Evolutionary conservation across 305 asterid species (phyloP).

Genomic region (Solanum hybrid): DNA sequence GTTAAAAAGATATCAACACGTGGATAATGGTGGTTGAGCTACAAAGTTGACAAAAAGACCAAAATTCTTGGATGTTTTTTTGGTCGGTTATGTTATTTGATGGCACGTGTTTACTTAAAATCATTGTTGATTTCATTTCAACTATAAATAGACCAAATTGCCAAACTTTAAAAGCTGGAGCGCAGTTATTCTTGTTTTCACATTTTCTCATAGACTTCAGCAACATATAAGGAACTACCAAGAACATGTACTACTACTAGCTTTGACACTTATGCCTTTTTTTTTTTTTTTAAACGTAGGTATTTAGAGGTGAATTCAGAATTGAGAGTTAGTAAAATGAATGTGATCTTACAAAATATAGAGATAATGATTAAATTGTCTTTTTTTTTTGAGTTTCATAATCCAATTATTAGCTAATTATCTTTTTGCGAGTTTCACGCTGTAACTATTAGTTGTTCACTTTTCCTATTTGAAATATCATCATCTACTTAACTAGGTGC

Average conservation of each 20-base stretch:
- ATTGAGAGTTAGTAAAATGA: background rate
- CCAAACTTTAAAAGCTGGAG: background rate
- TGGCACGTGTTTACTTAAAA: background rate
- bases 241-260: background rate
- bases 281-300: background rate
- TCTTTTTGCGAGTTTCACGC: background rate
- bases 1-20: background rate
- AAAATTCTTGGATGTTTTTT: background rate
- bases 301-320: background rate
- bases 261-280: background rate
- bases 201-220: background rate
- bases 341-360: background rate
- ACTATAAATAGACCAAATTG: background rate
- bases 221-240: background rate
- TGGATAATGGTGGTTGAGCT: conserved; percentile 23
- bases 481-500: background rate
- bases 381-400: too few species aligned
- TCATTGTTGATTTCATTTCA: background rate
- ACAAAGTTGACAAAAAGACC: conserved; percentile 22
- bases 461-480: background rate
- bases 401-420: too few species aligned
- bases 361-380: background rate
- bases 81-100: background rate
- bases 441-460: accelerated
- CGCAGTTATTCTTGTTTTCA: background rate